These are phyloP conservation scores for Tremella yokohamensis DNA, from an alignment of 768 basidiomycete genomes.

Conservation along the genomic window DNA sequence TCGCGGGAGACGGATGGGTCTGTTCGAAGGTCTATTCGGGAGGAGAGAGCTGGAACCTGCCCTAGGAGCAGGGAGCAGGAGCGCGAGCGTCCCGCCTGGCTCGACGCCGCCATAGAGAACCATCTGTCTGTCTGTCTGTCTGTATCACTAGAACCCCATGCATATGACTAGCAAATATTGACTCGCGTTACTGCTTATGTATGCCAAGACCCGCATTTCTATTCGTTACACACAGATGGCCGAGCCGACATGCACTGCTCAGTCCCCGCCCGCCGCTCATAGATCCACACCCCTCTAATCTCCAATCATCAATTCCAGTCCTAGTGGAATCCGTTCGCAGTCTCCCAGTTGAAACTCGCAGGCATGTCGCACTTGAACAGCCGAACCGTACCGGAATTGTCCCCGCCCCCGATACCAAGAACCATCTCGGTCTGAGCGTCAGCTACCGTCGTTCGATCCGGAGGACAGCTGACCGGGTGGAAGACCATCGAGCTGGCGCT, in stretches of 20 bases:
- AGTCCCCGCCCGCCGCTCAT: too few species aligned
- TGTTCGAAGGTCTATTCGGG: not conserved
- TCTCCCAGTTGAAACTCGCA: not conserved
- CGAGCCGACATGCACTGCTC: not conserved
- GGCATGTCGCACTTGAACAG: conserved; percentile 41
- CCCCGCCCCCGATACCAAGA: conserved; percentile 48
- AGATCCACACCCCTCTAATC: not conserved
- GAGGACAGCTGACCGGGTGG: conserved; percentile 46
- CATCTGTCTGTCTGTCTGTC: not conserved
- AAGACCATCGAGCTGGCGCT: conserved; percentile 47
- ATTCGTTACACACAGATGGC: not conserved
- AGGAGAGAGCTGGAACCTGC: not conserved
- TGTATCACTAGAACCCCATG: not conserved
- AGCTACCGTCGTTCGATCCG: not conserved
- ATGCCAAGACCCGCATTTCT: not conserved
- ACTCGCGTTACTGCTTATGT: not conserved
- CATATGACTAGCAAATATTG: too few species aligned
- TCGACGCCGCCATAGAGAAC: not conserved
- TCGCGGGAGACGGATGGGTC: not conserved
- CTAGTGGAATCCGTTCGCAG: not conserved
- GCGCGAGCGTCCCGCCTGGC: not conserved
- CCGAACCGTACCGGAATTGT: conserved; percentile 43
- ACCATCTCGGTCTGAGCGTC: conserved; percentile 44
- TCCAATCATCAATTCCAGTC: too few species aligned
- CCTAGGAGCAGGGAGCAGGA: not conserved